These are phyloP conservation scores for Saxophila tyrrhenica DNA, from an alignment of 495 filamentous ascomycete species.

Conservation along the genomic window DNA sequence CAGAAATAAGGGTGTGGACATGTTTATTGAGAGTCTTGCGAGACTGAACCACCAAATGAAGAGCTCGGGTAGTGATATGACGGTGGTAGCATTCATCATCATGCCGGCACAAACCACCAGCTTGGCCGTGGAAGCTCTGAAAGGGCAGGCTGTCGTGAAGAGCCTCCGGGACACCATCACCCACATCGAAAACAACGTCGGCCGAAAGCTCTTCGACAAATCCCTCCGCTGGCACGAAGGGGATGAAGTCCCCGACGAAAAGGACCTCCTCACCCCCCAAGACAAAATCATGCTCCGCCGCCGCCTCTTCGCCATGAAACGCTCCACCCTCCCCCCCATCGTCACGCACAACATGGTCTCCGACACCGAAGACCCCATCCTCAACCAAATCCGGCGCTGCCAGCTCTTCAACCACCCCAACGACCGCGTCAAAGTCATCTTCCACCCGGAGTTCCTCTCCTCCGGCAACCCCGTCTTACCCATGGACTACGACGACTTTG, in stretches of 20 bases:
- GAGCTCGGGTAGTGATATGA: slow-evolving; percentile 71
- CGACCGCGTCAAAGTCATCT: slow-evolving; percentile 93
- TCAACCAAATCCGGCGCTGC: slow-evolving; percentile 92
- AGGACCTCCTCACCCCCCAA: slow-evolving; percentile 80
- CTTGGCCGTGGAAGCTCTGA: slow-evolving; percentile 87
- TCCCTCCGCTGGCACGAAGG: slow-evolving; percentile 91
- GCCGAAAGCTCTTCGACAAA: slow-evolving; percentile 86
- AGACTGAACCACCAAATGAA: slow-evolving; percentile 91
- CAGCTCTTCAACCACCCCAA: slow-evolving; percentile 92
- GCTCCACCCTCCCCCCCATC: slow-evolving; percentile 77
- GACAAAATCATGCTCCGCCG: slow-evolving; percentile 89
- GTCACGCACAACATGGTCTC: slow-evolving; percentile 99
- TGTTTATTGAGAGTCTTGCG: slow-evolving; percentile 96
- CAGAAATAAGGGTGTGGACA: slow-evolving; percentile 95
- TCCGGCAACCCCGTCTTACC: slow-evolving; percentile 91
- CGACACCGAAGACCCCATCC: slow-evolving; percentile 81
- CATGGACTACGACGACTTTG: slow-evolving; percentile 96
- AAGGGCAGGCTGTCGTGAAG: slow-evolving; percentile 95
- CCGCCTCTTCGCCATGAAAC: slow-evolving; percentile 90
- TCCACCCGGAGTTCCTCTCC: slow-evolving; percentile 96
- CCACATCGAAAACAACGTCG: slow-evolving; percentile 79
- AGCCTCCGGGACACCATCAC: slow-evolving; percentile 85
- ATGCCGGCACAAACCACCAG: slow-evolving; percentile 98
- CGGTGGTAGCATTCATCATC: slow-evolving; percentile 97
- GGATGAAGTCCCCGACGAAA: slow-evolving; percentile 83